Conservation (phyloP, 1,284 basidiomycete species). For the Xerocomus minutiporus region DNA sequence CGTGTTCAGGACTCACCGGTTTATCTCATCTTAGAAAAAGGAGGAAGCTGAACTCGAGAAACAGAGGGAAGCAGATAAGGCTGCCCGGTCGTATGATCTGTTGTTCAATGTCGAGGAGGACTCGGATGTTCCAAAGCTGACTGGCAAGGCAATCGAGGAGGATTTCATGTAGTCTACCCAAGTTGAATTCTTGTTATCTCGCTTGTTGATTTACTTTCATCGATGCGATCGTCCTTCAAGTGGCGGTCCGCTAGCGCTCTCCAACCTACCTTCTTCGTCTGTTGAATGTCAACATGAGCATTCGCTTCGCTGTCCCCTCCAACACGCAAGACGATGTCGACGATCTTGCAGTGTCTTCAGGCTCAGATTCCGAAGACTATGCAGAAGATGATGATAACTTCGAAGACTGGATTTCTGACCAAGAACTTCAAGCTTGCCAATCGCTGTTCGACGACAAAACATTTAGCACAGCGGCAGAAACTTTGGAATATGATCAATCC, state of each 20-base stretch:
- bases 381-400: slow-evolving; percentile 66
- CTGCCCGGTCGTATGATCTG: slow-evolving; percentile 70
- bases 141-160: slow-evolving; percentile 63
- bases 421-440: slow-evolving; percentile 52
- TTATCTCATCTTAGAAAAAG: slow-evolving; percentile 52
- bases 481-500: slow-evolving; percentile 60
- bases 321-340: slow-evolving; percentile 10
- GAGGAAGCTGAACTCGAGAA: slow-evolving; percentile 64
- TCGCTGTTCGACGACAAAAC: slow-evolving; percentile 78
- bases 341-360: slow-evolving; percentile 12
- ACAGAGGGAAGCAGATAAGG: slow-evolving; percentile 70
- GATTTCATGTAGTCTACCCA: slow-evolving; percentile 49
- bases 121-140: slow-evolving; percentile 40
- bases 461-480: slow-evolving; percentile 58
- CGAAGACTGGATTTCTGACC: slow-evolving; percentile 79
- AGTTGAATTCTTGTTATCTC: not conserved
- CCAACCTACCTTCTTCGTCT: not conserved
- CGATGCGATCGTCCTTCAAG: not conserved
- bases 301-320: slow-evolving; percentile 24
- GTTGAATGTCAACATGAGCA: slow-evolving; percentile 20
- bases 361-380: slow-evolving; percentile 32
- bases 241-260: not conserved
- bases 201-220: not conserved
- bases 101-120: slow-evolving; percentile 54
- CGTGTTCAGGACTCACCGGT: not conserved